phyloP scores from a whole-genome alignment of 768 basidiomycete genomes.

The Hygrophoropsis aurantiaca region DNA sequence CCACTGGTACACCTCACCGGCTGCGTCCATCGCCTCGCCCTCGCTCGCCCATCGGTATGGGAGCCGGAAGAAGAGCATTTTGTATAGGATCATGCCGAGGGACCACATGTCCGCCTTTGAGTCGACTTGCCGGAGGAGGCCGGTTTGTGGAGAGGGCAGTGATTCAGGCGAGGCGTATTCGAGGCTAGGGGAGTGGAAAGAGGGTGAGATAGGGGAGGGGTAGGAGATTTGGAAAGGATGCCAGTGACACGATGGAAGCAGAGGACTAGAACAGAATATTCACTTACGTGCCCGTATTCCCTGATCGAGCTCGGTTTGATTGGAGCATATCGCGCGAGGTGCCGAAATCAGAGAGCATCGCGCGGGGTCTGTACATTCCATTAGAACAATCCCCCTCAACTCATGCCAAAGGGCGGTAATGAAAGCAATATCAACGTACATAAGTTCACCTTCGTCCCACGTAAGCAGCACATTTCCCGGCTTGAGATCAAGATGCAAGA shows the following conservation, averaged over 20 bases:
- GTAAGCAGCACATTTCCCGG: constrained; percentile 92
- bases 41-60: constrained; percentile 77
- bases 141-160: constrained; percentile 64
- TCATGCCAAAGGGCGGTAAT: not conserved
- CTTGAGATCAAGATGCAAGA: constrained; percentile 91
- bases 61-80: constrained; percentile 85
- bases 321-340: constrained; percentile 90
- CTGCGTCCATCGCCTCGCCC: constrained; percentile 51
- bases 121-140: constrained; percentile 67
- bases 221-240: not conserved
- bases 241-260: not conserved
- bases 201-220: too few relatives aligned
- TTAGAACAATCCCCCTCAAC: not conserved
- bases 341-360: constrained; percentile 95
- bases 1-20: too few relatives aligned
- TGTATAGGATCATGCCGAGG: constrained; percentile 93
- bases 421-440: constrained; percentile 45
- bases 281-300: constrained; percentile 92
- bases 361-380: constrained; percentile 63
- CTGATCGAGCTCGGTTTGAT: constrained; percentile 66
- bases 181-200: constrained; percentile 42
- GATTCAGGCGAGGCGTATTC: constrained; percentile 92
- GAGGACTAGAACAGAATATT: not conserved
- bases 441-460: constrained; percentile 82
- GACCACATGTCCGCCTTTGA: constrained; percentile 98